Percentiles rank a stretch among this genome's conserved stretches.
Evolutionary conservation across 108 stramenopile genomes (phyloP).

Genomic region (Nannochloropsis oceanica): DNA sequence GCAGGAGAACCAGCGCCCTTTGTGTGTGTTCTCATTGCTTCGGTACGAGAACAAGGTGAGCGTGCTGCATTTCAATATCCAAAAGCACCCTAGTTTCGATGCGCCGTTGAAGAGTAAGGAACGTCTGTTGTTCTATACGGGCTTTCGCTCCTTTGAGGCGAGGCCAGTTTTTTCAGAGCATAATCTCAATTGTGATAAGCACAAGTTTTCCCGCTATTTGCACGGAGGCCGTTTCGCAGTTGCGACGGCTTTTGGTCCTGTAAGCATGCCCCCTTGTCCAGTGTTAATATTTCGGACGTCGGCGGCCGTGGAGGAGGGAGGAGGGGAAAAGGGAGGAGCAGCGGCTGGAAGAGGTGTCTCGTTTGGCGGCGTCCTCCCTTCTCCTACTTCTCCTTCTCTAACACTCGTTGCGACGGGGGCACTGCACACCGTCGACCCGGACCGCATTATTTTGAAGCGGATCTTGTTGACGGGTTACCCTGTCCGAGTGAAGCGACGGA

Average conservation of each 20-base stretch:
- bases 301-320: not conserved
- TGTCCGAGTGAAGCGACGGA: constrained; percentile 75
- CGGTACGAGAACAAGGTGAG: constrained; percentile 86
- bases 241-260: constrained; percentile 77
- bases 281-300: constrained; percentile 20
- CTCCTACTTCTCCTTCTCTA: not conserved
- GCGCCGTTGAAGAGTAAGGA: constrained; percentile 78
- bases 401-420: constrained; percentile 71
- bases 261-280: constrained; percentile 53
- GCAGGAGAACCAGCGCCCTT: constrained; percentile 42
- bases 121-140: constrained; percentile 68
- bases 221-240: constrained; percentile 72
- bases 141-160: constrained; percentile 75
- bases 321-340: not conserved
- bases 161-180: constrained; percentile 86
- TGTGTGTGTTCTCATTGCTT: constrained; percentile 64
- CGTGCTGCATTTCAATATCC: constrained; percentile 85
- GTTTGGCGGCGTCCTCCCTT: not conserved
- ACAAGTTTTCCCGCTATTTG: constrained; percentile 85
- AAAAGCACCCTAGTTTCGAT: constrained; percentile 33
- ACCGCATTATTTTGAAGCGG: constrained; percentile 87
- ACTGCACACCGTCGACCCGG: constrained; percentile 82
- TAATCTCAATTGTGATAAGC: constrained; percentile 93
- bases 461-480: constrained; percentile 93
- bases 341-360: not conserved